Evolutionary conservation across 352 stramenopile species (phyloP).

Genomic region (Globisporangium rhizosaccharum): DNA sequence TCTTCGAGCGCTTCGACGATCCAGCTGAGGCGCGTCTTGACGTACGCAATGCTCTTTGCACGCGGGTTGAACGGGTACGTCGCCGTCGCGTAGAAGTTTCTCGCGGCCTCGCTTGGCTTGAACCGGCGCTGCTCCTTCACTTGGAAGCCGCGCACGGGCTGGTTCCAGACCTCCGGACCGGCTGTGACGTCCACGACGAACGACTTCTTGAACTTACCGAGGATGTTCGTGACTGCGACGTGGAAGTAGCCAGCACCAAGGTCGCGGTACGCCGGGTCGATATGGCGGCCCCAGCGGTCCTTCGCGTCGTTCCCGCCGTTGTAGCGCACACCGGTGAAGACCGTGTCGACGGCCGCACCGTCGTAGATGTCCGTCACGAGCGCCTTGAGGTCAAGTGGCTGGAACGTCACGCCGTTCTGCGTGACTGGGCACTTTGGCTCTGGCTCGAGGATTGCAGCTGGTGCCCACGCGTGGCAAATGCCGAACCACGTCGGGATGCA

Average conservation of each 20-base stretch:
- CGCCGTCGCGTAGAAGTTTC: constrained; percentile 4
- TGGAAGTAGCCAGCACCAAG: constrained; percentile 15
- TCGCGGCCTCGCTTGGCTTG: background rate
- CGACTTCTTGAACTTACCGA: constrained; percentile 10
- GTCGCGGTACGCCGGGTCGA: constrained; percentile 6
- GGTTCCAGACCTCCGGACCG: constrained; percentile 14
- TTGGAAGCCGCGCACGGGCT: constrained; percentile 15
- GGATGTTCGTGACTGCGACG: constrained; percentile 13
- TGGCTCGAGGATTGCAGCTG: constrained; percentile 40
- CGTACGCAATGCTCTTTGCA: constrained; percentile 9
- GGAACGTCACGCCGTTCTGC: constrained; percentile 43
- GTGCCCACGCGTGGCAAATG: constrained; percentile 58
- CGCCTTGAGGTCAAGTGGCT: constrained; percentile 36
- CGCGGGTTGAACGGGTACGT: constrained; percentile 18
- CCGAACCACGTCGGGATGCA: constrained; percentile 59
- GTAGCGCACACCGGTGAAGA: constrained; percentile 16
- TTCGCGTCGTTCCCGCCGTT: constrained; percentile 9
- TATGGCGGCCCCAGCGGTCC: constrained; percentile 12
- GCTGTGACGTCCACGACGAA: constrained; percentile 12
- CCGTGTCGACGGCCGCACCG: constrained; percentile 3
- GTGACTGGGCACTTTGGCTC: constrained; percentile 23
- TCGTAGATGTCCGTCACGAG: constrained; percentile 16
- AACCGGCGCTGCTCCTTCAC: constrained; percentile 3
- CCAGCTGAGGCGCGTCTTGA: constrained; percentile 12
- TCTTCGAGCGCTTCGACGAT: constrained; percentile 11